Base-by-base conservation (phyloP, 768 basidiomycete species). In the Leccinum pellstonianum region DNA sequence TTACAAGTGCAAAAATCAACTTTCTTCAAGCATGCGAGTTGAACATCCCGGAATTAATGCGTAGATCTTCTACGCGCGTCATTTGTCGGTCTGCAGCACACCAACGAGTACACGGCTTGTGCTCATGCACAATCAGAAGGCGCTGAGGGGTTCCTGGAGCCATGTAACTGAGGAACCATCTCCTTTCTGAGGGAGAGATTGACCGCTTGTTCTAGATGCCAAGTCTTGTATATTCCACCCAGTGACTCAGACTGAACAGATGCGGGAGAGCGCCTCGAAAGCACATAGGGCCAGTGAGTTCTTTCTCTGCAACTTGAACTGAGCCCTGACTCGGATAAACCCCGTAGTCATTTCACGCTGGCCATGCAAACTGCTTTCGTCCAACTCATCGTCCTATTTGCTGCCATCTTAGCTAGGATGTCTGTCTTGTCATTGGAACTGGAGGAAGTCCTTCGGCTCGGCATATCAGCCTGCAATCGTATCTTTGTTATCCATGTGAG, bases 1-100 rank as follows among this genome's bases (percentile, higher is more conserved):
- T 69, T 91, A 93, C 75, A 90, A 90, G 65, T 85, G 83, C 21
- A 21, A 88, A 68, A 93, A 91, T 63, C 90, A 93, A 79, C 73
- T 10, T 91, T 90, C 70, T 92, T 89, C 87, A 66, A 65, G 2
- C 2, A 83, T 43, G 75, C 87, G 14, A 62, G 11, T 1, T 69
- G 58, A 57, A 66, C 31, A 43, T 72, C 9, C 21, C 21, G 21
- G 21, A n/a, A n/a, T n/a, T n/a, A 66, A 33, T 48, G 57, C n/a
- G 59, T 73, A 5, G 66, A 75, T 21, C 55, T 63, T 15, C 29
- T 70, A 9, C 65, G 66, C n/a, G 68, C 73, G 37, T 65, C 68
- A 21, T 29, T 70, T 49, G 65, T 73, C 47, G 73, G 70, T 52
- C 55, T 68, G 37, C 65, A 61, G 17, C 57, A 68, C 41, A 66